Evolutionary conservation across 176 grass and related monocot genomes (phyloP).

Genomic region (Saccharum officinarum): DNA sequence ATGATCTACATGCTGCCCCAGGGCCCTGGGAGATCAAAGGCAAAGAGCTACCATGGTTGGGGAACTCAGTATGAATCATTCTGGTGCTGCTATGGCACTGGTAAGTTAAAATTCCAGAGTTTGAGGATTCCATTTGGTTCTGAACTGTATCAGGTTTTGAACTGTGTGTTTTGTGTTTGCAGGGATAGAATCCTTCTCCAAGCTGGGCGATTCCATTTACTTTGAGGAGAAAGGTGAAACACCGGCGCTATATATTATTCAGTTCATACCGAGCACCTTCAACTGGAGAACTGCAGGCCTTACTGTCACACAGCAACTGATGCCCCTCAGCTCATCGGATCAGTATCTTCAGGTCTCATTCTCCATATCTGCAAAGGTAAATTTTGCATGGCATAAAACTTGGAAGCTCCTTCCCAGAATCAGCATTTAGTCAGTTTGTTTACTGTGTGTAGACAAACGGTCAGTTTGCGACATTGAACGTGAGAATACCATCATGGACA

Average conservation of each 20-base stretch:
- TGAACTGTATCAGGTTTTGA: not conserved
- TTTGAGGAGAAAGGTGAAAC: slow-evolving; percentile 71
- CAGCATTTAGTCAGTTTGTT: slow-evolving; percentile 3
- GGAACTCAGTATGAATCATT: slow-evolving; percentile 70
- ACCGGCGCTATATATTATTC: slow-evolving; percentile 65
- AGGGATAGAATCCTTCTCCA: slow-evolving; percentile 96
- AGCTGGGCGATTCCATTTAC: slow-evolving; percentile 89
- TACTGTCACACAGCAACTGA: slow-evolving; percentile 50
- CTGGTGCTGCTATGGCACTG: slow-evolving; percentile 98
- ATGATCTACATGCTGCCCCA: slow-evolving; percentile 99
- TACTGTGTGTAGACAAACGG: slow-evolving; percentile 41
- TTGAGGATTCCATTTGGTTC: not conserved
- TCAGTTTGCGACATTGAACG: slow-evolving; percentile 56
- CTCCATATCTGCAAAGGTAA: slow-evolving; percentile 59
- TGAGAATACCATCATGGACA: slow-evolving; percentile 84
- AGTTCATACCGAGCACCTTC: slow-evolving; percentile 83
- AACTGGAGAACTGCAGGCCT: slow-evolving; percentile 69
- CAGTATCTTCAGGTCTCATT: slow-evolving; percentile 62
- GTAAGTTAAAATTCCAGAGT: slow-evolving; percentile 31
- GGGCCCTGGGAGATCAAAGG: slow-evolving; percentile 78
- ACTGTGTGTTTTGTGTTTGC: not conserved
- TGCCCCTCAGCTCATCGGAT: slow-evolving; percentile 57
- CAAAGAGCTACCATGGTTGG: slow-evolving; percentile 81
- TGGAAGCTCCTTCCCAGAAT: not conserved
- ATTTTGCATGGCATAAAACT: not conserved